These are phyloP conservation scores for Fusarium proliferatum DNA, from an alignment of 2,329 filamentous ascomycete species.

Conservation along the genomic window DNA sequence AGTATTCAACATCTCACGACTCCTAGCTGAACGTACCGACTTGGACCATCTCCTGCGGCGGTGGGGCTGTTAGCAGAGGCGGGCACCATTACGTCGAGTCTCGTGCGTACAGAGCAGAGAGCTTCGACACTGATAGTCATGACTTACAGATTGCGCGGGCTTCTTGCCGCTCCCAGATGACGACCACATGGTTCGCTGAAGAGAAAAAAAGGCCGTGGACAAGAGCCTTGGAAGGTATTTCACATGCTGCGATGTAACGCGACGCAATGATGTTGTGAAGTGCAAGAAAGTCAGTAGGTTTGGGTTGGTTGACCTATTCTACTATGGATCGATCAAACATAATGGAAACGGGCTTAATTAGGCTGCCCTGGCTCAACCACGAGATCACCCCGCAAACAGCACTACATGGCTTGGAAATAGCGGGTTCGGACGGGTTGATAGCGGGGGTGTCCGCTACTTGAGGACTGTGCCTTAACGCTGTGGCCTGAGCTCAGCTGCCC, in stretches of 20 bases:
- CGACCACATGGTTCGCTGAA: constrained; percentile 66
- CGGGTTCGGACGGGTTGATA: constrained; percentile 20
- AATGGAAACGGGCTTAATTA: constrained; percentile 26
- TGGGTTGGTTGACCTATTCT: constrained; percentile 11
- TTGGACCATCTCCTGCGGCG: constrained; percentile 96
- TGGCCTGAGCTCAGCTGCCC: background rate
- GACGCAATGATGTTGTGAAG: constrained; percentile 41
- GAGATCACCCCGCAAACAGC: constrained; percentile 37
- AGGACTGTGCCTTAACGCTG: background rate
- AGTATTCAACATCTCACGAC: constrained; percentile 18
- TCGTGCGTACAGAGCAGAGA: constrained; percentile 30
- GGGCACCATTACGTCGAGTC: constrained; percentile 41
- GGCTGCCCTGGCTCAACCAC: constrained; percentile 28
- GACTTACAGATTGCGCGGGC: constrained; percentile 74
- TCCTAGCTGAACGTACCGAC: constrained; percentile 75
- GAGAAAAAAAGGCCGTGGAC: constrained; percentile 39
- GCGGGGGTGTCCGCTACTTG: constrained; percentile 21
- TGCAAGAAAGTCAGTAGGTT: constrained; percentile 31
- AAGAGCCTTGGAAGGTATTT: constrained; percentile 39
- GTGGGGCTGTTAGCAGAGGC: constrained; percentile 52
- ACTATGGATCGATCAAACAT: constrained; percentile 27
- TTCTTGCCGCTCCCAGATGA: constrained; percentile 76
- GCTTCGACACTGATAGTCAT: constrained; percentile 27
- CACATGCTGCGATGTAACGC: constrained; percentile 48
- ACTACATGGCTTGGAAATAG: constrained; percentile 27